Percentiles rank a stretch among this genome's conserved stretches.
Conservation (phyloP, 2,329 filamentous ascomycete genomes). For the Alternaria solani region DNA sequence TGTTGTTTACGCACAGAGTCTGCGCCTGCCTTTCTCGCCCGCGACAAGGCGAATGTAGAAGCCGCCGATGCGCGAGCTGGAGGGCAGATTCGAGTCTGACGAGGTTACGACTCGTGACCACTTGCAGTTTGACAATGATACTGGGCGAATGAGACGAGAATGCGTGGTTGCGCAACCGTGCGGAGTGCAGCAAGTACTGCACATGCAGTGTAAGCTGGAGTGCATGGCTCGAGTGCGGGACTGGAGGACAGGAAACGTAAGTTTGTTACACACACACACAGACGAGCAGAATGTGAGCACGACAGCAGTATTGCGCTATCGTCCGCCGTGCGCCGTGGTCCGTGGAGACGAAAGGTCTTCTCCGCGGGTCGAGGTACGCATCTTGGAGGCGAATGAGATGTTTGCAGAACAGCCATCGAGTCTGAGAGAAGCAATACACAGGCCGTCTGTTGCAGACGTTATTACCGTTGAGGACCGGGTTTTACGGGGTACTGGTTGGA, state of each 20-base stretch:
- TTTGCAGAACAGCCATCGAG: neutral
- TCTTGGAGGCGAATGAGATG: neutral
- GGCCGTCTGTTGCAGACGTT: neutral
- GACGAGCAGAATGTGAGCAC: neutral
- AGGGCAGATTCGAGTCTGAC: neutral
- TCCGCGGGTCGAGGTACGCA: neutral
- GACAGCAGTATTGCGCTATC: neutral
- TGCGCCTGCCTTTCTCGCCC: neutral
- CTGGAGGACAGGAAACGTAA: neutral
- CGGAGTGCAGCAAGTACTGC: conserved; percentile 16
- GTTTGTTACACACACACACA: conserved; percentile 1
- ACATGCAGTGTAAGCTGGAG: neutral
- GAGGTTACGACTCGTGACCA: conserved; percentile 12
- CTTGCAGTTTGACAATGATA: conserved; percentile 5
- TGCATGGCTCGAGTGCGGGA: neutral
- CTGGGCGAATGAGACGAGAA: conserved; percentile 8
- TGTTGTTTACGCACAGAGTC: neutral
- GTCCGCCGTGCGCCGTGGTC: neutral
- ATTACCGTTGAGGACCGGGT: neutral
- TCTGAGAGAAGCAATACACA: neutral
- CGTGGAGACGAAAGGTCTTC: neutral
- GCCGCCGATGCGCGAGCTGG: conserved; percentile 19
- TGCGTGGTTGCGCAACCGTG: conserved; percentile 19
- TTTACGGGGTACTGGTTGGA: neutral
- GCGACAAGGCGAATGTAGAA: conserved; percentile 6